These are phyloP conservation scores for Debaryomyces tyrocola DNA, from an alignment of 805 yeast genomes.

Conservation along the genomic window DNA sequence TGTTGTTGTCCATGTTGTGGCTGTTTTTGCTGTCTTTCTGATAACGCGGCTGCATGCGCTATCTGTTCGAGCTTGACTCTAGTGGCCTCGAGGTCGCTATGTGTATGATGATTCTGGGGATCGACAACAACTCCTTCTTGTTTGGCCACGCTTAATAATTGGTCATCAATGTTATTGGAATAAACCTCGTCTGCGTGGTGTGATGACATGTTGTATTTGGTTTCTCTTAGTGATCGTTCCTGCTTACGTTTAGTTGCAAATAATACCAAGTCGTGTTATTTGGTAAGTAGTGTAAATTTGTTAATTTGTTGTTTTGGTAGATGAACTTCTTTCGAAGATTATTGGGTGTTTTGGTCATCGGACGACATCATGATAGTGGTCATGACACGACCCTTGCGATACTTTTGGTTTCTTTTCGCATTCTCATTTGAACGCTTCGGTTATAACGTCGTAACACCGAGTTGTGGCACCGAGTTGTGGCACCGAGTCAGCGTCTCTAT, in stretches of 20 bases:
- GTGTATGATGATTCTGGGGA: conserved; percentile 6
- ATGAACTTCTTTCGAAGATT: conserved; percentile 7
- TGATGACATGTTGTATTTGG: conserved; percentile 3
- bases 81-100: conserved; percentile 16
- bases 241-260: conserved; percentile 8
- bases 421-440: too few relatives aligned
- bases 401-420: too few relatives aligned
- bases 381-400: neutral
- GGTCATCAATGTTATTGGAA: conserved; percentile 42
- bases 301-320: conserved; percentile 13
- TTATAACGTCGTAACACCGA: too few relatives aligned
- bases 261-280: conserved; percentile 19
- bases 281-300: conserved; percentile 22
- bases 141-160: conserved; percentile 39
- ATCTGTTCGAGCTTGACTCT: conserved; percentile 33
- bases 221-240: neutral
- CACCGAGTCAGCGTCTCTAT: too few relatives aligned
- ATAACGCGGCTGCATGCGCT: conserved; percentile 22
- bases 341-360: neutral
- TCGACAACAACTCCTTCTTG: conserved; percentile 26
- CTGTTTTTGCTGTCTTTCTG: conserved; percentile 13
- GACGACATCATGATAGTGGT: conserved; percentile 3
- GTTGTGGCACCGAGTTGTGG: too few relatives aligned
- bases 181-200: conserved; percentile 19
- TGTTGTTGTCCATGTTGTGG: conserved; percentile 12